phyloP scores from a whole-genome alignment of 495 filamentous ascomycete genomes.

The Aspergillus haitiensis region DNA sequence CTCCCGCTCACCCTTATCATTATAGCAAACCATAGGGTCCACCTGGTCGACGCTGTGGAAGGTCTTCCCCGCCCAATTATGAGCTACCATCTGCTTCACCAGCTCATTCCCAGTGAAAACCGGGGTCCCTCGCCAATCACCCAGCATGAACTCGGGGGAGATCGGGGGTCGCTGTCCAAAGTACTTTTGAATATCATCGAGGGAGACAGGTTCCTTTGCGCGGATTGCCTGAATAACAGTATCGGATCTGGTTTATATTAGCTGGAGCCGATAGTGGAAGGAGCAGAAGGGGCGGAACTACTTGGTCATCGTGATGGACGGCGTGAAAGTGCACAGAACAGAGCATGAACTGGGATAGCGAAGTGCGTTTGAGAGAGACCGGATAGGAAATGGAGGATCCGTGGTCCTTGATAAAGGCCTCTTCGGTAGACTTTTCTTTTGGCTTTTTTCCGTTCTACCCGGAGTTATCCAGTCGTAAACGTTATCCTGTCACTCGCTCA shows the following conservation, averaged over 20 bases:
- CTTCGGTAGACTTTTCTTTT: no score
- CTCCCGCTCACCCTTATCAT: constrained; percentile 8
- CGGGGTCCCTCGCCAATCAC: not conserved
- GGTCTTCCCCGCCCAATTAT: constrained; percentile 12
- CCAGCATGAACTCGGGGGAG: not conserved
- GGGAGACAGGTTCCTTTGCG: not conserved
- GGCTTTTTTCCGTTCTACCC: no score
- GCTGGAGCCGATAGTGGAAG: no score
- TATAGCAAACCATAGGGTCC: constrained; percentile 12
- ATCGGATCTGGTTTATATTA: not conserved
- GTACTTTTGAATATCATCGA: not conserved
- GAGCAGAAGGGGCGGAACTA: no score
- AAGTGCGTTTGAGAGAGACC: no score
- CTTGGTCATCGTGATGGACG: no score
- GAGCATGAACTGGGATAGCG: no score
- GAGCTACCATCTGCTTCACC: not conserved
- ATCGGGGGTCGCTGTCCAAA: not conserved
- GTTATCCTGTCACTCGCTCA: no score
- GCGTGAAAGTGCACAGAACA: no score
- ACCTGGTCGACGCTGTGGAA: constrained; percentile 11
- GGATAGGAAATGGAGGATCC: no score
- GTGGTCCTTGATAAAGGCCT: no score
- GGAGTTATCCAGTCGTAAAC: no score
- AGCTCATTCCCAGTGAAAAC: not conserved
- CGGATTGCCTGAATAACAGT: not conserved